Conservation (phyloP, 768 basidiomycete species). For the Phlebiopsis gigantea region DNA sequence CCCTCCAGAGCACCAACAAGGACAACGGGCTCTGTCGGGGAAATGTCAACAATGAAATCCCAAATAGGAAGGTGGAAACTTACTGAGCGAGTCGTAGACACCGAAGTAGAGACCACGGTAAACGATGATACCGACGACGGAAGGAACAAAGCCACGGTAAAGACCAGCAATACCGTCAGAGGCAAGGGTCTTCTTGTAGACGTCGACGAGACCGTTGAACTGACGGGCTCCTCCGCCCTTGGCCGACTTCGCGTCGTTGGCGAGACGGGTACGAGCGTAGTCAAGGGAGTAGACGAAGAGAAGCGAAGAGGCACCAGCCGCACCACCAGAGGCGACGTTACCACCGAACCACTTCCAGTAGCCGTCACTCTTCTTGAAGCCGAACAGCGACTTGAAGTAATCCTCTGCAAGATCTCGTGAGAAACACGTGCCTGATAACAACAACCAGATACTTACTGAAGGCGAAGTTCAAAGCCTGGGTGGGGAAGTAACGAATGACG, state of each 20-base stretch:
- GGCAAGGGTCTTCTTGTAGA: constrained; percentile 96
- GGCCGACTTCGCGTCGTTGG: constrained; percentile 94
- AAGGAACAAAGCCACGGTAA: constrained; percentile 99
- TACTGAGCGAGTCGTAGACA: constrained; percentile 92
- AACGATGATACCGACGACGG: constrained; percentile 98
- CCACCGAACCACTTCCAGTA: constrained; percentile 99
- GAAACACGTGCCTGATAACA: background rate
- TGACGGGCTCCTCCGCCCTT: constrained; percentile 92
- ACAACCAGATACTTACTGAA: constrained; percentile 70
- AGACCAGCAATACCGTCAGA: constrained; percentile 98
- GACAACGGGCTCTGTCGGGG: constrained; percentile 80
- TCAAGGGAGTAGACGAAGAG: constrained; percentile 99
- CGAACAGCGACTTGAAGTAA: constrained; percentile 98
- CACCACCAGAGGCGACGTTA: constrained; percentile 98
- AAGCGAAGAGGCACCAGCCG: constrained; percentile 96
- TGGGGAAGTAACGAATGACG: constrained; percentile 99
- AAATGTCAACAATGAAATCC: constrained; percentile 22
- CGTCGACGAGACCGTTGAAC: constrained; percentile 98
- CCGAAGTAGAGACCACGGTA: constrained; percentile 99
- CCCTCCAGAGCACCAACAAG: constrained; percentile 94
- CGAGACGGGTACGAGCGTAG: constrained; percentile 98
- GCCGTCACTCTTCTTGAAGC: constrained; percentile 96
- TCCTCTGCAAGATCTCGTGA: constrained; percentile 59
- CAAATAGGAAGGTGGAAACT: constrained; percentile 27
- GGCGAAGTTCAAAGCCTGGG: constrained; percentile 99